Base-by-base conservation (phyloP, 1,284 basidiomycete genomes). In the Rhodotorula sp. region DNA sequence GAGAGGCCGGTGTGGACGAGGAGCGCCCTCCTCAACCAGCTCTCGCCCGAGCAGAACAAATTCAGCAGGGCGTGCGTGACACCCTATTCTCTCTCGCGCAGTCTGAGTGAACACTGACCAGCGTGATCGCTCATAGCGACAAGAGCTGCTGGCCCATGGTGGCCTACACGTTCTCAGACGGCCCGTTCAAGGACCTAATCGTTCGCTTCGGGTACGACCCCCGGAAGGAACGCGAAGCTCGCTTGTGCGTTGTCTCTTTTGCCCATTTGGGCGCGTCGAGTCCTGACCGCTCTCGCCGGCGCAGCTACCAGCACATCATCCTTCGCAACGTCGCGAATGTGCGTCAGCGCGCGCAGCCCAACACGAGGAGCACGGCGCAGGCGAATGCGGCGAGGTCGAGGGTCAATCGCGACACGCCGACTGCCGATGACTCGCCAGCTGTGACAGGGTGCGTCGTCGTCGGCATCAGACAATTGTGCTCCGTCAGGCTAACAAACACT, bases 131-230 rank as follows among this genome's bases (percentile, higher is more conserved):
- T 7, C 12, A 2, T 69, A 84, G 84, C 57, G 77, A 82, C 67
- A 86, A 85, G 74, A 77, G 81, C 3, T 83, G 84, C 64, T 79
- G 85, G 60, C 81, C 85, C 0, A 76, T 82, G 14, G 77, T 82
- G 8, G 80, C 89, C 60, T 99, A 95, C 80, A 89, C 91, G 4
- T 96, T 98, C 80, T 87, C 89, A 71, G 95, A 97, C 74, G 96
- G 96, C 0, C 93, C 94, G 3, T 98, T 91, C 90, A 86, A 93
- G 64, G 95, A 98, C 79, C 91, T 91, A 13, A 85, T 96, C 59
- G 86, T 98, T 42, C 87, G 88, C 56, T 91, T 93, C 70, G 89
- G 90, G 5, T 98, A 96, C 80, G 96, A 99, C 80, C 94, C 95
- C 17, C 85, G 94, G 61, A 84, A 85, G 73, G 86, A 91, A 73